A percentile compares a stretch with the other conserved stretches of the same genome.
Conservation (phyloP, 2,329 filamentous ascomycete genomes). For the Epichloe uncinata region DNA sequence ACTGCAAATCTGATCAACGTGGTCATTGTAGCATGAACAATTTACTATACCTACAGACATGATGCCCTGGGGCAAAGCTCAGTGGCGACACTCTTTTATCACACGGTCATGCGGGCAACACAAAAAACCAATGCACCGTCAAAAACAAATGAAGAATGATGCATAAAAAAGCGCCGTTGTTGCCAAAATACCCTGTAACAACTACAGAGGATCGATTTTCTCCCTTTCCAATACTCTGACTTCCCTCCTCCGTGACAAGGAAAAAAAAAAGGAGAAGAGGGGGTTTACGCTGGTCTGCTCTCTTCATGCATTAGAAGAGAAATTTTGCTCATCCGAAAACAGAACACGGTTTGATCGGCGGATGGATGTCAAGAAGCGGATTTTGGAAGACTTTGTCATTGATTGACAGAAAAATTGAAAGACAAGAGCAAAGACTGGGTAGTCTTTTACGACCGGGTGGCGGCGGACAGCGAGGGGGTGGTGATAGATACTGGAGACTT, state of each 20-base stretch:
- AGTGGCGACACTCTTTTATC: neutral
- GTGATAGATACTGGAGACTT: constrained; percentile 4
- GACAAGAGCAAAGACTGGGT: neutral
- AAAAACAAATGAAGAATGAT: neutral
- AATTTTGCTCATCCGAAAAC: neutral
- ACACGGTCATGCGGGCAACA: neutral
- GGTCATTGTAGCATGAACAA: neutral
- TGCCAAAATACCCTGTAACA: neutral
- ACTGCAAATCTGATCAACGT: neutral
- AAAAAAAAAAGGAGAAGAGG: neutral
- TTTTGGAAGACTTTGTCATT: neutral
- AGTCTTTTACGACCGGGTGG: constrained; percentile 10
- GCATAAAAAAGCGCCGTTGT: constrained; percentile 1
- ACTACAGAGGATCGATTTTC: neutral
- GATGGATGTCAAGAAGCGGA: neutral
- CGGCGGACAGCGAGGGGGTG: constrained; percentile 9
- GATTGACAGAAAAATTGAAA: neutral
- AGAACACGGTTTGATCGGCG: too few relatives aligned
- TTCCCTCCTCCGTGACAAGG: neutral
- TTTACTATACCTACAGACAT: neutral
- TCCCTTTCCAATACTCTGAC: neutral
- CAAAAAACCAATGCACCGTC: neutral
- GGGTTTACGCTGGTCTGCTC: neutral
- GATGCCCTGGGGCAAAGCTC: too few relatives aligned
- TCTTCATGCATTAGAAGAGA: neutral